Percentiles rank a stretch among this genome's conserved stretches.
Evolutionary conservation across 2,329 filamentous ascomycete genomes (phyloP).

Genomic region (Cytospora piceicola): DNA sequence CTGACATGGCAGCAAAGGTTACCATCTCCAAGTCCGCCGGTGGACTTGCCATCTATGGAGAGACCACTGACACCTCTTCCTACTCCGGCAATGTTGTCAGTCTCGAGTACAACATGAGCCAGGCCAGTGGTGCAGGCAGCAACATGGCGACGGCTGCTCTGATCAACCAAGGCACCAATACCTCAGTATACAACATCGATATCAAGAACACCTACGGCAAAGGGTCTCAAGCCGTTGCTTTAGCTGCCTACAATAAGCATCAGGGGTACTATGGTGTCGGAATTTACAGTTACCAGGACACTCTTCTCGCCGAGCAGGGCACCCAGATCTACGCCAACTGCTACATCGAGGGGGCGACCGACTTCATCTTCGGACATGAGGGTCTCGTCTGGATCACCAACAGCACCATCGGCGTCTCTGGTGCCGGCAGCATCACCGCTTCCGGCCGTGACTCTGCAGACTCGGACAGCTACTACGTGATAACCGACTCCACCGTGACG

Average conservation of each 20-base stretch:
- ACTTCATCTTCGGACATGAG: conserved; percentile 63
- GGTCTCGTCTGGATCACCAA: conserved; percentile 57
- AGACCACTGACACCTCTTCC: conserved; percentile 49
- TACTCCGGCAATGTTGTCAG: conserved; percentile 52
- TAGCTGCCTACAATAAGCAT: conserved; percentile 52
- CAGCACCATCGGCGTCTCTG: conserved; percentile 52
- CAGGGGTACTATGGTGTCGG: conserved; percentile 62
- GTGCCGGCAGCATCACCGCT: conserved; percentile 51
- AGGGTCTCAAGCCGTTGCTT: conserved; percentile 55
- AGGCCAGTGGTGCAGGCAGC: conserved; percentile 10
- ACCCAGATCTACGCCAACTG: conserved; percentile 57
- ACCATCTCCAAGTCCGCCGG: conserved; percentile 51
- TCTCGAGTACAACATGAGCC: conserved; percentile 17
- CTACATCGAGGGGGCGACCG: conserved; percentile 59
- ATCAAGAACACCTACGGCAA: conserved; percentile 52
- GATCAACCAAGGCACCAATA: conserved; percentile 46
- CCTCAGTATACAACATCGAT: conserved; percentile 61
- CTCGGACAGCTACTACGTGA: conserved; percentile 55
- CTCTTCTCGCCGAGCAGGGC: conserved; percentile 52
- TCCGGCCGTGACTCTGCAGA: conserved; percentile 44
- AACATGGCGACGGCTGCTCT: conserved; percentile 46
- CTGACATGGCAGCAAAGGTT: conserved; percentile 40
- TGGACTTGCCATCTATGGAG: conserved; percentile 57
- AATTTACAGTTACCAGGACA: conserved; percentile 61
- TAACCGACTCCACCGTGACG: conserved; percentile 54